Percentiles rank a stretch among this genome's conserved stretches.
These are phyloP conservation scores for Ceratocystis papillata DNA, from an alignment of 2,329 filamentous ascomycete genomes.

Conservation along the genomic window DNA sequence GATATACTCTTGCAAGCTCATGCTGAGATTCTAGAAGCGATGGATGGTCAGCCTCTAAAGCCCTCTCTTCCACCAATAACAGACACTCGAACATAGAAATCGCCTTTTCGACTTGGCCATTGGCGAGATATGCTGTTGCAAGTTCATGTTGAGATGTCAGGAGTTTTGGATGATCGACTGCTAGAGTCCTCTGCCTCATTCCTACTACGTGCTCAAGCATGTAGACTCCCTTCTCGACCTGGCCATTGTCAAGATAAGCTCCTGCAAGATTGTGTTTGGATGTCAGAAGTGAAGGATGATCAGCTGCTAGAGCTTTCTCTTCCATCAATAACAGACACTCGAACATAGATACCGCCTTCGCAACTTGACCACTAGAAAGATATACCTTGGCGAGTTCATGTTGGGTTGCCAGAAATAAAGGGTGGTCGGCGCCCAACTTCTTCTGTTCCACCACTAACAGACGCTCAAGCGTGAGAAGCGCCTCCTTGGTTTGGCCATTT, in stretches of 20 bases:
- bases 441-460: neutral
- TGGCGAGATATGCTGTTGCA: neutral
- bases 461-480: neutral
- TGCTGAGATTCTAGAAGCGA: neutral
- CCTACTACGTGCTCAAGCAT: neutral
- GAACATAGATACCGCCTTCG: too few relatives aligned
- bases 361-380: neutral
- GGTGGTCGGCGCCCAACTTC: neutral
- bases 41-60: neutral
- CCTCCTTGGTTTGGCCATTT: neutral
- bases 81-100: neutral
- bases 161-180: neutral
- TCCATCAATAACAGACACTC: too few relatives aligned
- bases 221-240: neutral
- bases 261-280: too few relatives aligned
- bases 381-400: neutral
- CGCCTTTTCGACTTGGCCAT: neutral
- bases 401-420: neutral
- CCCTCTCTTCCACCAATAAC: neutral
- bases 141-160: neutral
- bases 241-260: neutral
- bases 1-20: neutral
- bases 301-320: too few relatives aligned
- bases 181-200: neutral
- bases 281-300: too few relatives aligned